Evolutionary conservation across 495 filamentous ascomycete species (phyloP).

Genomic region (Venustampulla echinocandica): DNA sequence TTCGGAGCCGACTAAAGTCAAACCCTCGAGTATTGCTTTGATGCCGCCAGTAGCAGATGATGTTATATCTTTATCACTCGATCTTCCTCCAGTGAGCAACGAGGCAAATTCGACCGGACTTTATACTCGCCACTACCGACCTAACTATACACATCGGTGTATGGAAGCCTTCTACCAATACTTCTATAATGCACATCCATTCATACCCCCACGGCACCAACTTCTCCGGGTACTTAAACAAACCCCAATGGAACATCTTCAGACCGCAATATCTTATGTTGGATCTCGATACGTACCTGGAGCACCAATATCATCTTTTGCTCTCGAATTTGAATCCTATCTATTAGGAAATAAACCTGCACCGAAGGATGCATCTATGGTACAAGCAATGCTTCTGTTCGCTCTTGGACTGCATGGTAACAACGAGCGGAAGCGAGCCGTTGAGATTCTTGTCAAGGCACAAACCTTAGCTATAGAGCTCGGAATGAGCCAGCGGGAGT

Average conservation of each 20-base stretch:
- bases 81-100: neutral
- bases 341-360: constrained; percentile 37
- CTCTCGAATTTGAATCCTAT: constrained; percentile 41
- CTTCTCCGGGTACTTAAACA: constrained; percentile 36
- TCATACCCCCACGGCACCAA: constrained; percentile 42
- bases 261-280: constrained; percentile 58
- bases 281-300: constrained; percentile 49
- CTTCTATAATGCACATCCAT: constrained; percentile 61
- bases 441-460: constrained; percentile 53
- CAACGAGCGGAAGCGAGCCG: constrained; percentile 54
- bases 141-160: constrained; percentile 18
- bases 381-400: constrained; percentile 68
- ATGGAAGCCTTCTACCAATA: constrained; percentile 45
- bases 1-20: neutral
- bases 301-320: constrained; percentile 40
- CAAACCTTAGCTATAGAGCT: constrained; percentile 62
- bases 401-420: constrained; percentile 66
- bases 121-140: neutral
- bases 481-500: constrained; percentile 53
- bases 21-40: neutral
- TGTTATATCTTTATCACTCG: no score
- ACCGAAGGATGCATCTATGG: constrained; percentile 53
- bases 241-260: constrained; percentile 30
- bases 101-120: no score
- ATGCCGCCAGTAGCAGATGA: neutral